Evolutionary conservation across 2,329 filamentous ascomycete species (phyloP).

Genomic region (Coccinonectria pachysandricola): DNA sequence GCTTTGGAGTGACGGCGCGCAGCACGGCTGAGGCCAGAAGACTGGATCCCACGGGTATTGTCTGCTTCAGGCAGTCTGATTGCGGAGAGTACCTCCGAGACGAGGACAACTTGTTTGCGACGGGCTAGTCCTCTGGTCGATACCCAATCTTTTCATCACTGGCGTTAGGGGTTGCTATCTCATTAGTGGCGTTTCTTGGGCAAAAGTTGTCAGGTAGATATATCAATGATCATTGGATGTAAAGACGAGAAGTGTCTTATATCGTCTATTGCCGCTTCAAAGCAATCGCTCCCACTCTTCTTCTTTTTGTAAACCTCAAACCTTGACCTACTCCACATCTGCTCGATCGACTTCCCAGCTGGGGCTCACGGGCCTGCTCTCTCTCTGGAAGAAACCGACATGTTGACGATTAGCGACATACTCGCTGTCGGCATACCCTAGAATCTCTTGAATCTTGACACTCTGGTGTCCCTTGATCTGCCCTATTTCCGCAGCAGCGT

Average conservation of each 20-base stretch:
- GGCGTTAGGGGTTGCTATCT: no score
- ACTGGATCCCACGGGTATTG: conserved; percentile 81
- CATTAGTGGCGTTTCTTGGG: conserved; percentile 14
- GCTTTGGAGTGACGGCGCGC: conserved; percentile 86
- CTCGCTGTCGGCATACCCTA: conserved; percentile 91
- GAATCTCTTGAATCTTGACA: conserved; percentile 63
- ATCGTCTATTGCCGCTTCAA: no score
- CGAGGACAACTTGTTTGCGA: conserved; percentile 54
- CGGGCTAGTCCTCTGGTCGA: conserved; percentile 27
- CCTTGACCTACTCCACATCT: conserved; percentile 10
- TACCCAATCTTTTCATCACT: conserved; percentile 10
- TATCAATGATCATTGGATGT: conserved; percentile 11
- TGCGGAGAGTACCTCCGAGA: conserved; percentile 91
- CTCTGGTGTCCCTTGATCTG: conserved; percentile 79
- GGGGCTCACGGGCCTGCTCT: conserved; percentile 44
- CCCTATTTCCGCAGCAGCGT: conserved; percentile 73
- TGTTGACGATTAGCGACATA: conserved; percentile 87
- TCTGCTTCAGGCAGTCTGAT: conserved; percentile 86
- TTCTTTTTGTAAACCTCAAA: background rate
- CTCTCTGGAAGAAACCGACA: conserved; percentile 59
- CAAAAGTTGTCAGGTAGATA: conserved; percentile 7
- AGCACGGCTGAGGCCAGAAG: conserved; percentile 74
- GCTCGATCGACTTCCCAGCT: conserved; percentile 18
- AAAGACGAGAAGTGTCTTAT: no score
- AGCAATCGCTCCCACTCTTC: no score